Evolutionary conservation across 768 basidiomycete species (phyloP), one percentile per base, ranked within the genome.

Genomic region (Suillus spraguei): DNA sequence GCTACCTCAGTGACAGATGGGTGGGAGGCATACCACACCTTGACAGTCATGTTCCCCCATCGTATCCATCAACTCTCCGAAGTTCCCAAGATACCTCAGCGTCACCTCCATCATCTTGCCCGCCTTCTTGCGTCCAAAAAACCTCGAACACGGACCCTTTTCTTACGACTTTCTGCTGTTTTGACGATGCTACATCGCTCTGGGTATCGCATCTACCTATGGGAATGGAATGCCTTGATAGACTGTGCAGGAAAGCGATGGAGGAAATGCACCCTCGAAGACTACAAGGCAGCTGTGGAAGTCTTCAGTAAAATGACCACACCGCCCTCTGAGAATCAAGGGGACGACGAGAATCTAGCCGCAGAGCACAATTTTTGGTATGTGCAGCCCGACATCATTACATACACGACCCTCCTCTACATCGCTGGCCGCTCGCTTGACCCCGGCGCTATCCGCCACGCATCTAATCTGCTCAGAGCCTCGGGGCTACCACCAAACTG

Each of bases 171-270:
- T 4, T 78, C 91, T n/a, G 83, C 87, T n/a, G 83, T 92, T 14
- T 70, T 92, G 65, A 82, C 82, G 49, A 81, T 80, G 50, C 76
- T 94, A 46, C 84, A 82, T 63, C 75, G 74, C 24, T 78, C 77
- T n/a, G 87, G 85, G 14, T 88, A 86, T 28, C 76, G 61, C 13
- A 72, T 92, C 38, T 78, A 83, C 65, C 68, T 77, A n/a, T 86
- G 85, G 81, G 85, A 92, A 71, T 94, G 92, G 90, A 94, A 93
- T 70, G 78, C 85, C 9, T 80, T 94, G 52, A 83, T 94, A 64
- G 82, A 89, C 67, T 81, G 80, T 69, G 86, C 88, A 0, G 91
- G 87, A 17, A 83, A 82, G 64, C 89, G 90, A 4, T 86, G 82
- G 77, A 82, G 90, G 62, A 86, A 82, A 71, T 84, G 85, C 47